These are phyloP conservation scores for Viola odorata DNA, from an alignment of 345 rosid genomes.

Conservation along the genomic window DNA sequence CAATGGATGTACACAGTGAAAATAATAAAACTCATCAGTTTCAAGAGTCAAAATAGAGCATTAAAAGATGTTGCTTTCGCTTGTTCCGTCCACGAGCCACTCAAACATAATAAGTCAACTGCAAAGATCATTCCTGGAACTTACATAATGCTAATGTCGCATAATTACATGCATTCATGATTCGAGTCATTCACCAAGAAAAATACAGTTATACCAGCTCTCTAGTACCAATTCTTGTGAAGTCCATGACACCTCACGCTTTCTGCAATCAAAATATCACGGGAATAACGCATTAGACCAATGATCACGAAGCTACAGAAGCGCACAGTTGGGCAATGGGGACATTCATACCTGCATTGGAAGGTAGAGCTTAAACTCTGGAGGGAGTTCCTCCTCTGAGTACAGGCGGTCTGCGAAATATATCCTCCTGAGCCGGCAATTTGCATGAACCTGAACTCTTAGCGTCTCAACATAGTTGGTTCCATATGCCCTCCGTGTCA, in stretches of 20 bases:
- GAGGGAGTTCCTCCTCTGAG: slow-evolving; percentile 97
- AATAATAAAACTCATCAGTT: too few species aligned
- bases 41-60: not conserved
- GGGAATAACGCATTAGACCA: not conserved
- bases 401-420: slow-evolving; percentile 90
- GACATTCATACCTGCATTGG: slow-evolving; percentile 67
- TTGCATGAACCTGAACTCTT: slow-evolving; percentile 94
- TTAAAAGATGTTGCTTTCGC: not conserved
- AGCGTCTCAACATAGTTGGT: slow-evolving; percentile 93
- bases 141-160: too few species aligned
- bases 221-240: too few species aligned
- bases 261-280: slow-evolving; percentile 37
- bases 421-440: slow-evolving; percentile 83
- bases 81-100: not conserved
- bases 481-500: slow-evolving; percentile 91
- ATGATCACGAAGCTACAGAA: not conserved
- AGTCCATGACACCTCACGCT: slow-evolving; percentile 23
- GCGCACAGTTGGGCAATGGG: not conserved
- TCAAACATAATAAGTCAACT: not conserved
- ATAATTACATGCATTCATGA: too few species aligned
- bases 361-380: slow-evolving; percentile 86
- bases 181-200: too few species aligned
- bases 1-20: too few species aligned
- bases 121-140: too few species aligned
- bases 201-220: too few species aligned